Evolutionary conservation across 2,329 filamentous ascomycete genomes (phyloP).

Genomic region (Beauveria scarabaeidicola): DNA sequence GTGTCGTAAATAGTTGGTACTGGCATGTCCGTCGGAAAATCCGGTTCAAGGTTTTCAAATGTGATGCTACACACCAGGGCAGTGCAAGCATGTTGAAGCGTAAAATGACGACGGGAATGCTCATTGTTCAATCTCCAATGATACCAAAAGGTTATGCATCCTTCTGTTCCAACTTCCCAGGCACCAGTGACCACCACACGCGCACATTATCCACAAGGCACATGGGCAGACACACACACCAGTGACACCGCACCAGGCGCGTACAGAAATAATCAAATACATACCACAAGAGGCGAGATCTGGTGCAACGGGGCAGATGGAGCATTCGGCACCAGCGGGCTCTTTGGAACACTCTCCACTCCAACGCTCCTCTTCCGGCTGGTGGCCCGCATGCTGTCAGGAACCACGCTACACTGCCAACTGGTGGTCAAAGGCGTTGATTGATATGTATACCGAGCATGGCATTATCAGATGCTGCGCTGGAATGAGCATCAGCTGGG

Average conservation of each 20-base stretch:
- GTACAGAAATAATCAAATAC: neutral
- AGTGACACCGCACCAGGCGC: neutral
- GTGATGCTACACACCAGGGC: neutral
- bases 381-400: conserved; percentile 6
- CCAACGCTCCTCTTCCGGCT: neutral
- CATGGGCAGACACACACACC: neutral
- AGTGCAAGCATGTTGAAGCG: neutral
- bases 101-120: neutral
- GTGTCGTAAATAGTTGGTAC: neutral
- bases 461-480: neutral
- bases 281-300: neutral
- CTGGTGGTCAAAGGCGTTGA: neutral
- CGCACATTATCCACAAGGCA: conserved; percentile 1
- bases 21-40: conserved; percentile 1
- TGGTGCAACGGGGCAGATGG: conserved; percentile 10
- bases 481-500: neutral
- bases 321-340: neutral
- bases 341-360: neutral
- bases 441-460: neutral
- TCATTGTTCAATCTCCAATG: neutral
- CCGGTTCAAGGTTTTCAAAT: neutral
- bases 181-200: neutral
- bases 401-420: neutral
- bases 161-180: neutral
- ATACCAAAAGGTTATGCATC: neutral